Evolutionary conservation across 2,329 filamentous ascomycete genomes (phyloP).

Genomic region (Huntiella abstrusa): DNA sequence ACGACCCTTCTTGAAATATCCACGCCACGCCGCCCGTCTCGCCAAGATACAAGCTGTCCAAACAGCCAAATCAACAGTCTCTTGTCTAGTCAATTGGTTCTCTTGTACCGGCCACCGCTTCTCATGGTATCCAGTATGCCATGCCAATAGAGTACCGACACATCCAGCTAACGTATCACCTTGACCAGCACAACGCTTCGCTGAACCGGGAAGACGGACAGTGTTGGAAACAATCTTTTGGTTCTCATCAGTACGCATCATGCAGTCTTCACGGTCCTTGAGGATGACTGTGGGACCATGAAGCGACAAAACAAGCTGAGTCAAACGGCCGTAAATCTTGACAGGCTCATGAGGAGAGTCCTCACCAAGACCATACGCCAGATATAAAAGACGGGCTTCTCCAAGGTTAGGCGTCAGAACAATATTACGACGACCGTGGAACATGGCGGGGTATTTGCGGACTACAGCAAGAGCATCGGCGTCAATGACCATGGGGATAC

Average conservation of each 20-base stretch:
- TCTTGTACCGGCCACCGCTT: constrained; percentile 49
- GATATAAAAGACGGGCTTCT: constrained; percentile 44
- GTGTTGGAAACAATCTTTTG: constrained; percentile 31
- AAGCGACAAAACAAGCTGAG: constrained; percentile 52
- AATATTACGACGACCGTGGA: constrained; percentile 53
- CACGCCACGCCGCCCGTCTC: constrained; percentile 69
- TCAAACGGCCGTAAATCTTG: constrained; percentile 45
- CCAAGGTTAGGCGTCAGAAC: constrained; percentile 91
- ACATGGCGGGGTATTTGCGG: constrained; percentile 44
- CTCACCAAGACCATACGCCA: too few relatives aligned
- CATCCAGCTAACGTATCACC: constrained; percentile 87
- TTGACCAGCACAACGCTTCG: constrained; percentile 84
- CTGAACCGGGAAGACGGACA: constrained; percentile 63
- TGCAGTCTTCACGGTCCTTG: constrained; percentile 56
- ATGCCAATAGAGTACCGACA: constrained; percentile 73
- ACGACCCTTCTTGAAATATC: constrained; percentile 69
- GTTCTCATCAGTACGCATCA: too few relatives aligned
- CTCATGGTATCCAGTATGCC: constrained; percentile 74
- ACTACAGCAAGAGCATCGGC: constrained; percentile 75
- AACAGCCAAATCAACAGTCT: constrained; percentile 58
- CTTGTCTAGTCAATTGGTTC: constrained; percentile 25
- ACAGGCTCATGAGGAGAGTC: too few relatives aligned
- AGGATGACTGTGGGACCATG: constrained; percentile 82
- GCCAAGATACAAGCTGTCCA: constrained; percentile 80
- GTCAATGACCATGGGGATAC: constrained; percentile 72